Percentiles rank a stretch among this genome's conserved stretches.
These are phyloP conservation scores for Dendryphion nanum DNA, from an alignment of 2,329 filamentous ascomycete species.

Conservation along the genomic window DNA sequence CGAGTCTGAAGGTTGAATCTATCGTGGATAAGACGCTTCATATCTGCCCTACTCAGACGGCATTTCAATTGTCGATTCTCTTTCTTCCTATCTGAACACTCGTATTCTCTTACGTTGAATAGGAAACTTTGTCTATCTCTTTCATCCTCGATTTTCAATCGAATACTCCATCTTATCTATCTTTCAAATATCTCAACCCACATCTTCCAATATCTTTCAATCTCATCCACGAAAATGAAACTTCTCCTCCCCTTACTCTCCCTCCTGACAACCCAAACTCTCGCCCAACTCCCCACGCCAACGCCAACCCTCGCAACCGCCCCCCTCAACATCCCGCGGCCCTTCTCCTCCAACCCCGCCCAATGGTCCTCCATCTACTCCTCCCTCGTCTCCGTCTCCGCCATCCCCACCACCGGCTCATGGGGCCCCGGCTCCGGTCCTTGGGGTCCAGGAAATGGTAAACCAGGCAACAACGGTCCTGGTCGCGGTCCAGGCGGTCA, in stretches of 20 bases:
- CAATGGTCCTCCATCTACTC: conserved; percentile 6
- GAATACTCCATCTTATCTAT: too few species aligned
- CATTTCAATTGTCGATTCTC: too few species aligned
- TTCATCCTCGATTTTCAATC: too few species aligned
- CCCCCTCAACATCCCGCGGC: not conserved
- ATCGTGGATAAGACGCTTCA: too few species aligned
- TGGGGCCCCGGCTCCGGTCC: conserved; percentile 8
- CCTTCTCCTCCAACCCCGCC: conserved; percentile 3
- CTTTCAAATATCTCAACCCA: too few species aligned
- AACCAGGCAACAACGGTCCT: not conserved
- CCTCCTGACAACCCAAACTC: not conserved
- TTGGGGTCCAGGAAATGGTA: conserved; percentile 1
- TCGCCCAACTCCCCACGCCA: too few species aligned
- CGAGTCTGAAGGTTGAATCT: too few species aligned
- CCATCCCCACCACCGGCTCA: conserved; percentile 7
- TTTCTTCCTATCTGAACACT: too few species aligned
- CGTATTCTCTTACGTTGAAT: too few species aligned
- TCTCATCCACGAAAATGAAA: not conserved
- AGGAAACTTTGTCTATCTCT: too few species aligned
- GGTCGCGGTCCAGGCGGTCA: conserved; percentile 2
- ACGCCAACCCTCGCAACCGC: conserved; percentile 2
- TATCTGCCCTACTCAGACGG: too few species aligned
- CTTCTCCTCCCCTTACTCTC: conserved; percentile 2
- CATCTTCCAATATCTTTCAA: too few species aligned
- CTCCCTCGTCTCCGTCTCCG: conserved; percentile 6